Evolutionary conservation across 2,329 filamentous ascomycete genomes (phyloP).

Genomic region (Daldinia sp.): DNA sequence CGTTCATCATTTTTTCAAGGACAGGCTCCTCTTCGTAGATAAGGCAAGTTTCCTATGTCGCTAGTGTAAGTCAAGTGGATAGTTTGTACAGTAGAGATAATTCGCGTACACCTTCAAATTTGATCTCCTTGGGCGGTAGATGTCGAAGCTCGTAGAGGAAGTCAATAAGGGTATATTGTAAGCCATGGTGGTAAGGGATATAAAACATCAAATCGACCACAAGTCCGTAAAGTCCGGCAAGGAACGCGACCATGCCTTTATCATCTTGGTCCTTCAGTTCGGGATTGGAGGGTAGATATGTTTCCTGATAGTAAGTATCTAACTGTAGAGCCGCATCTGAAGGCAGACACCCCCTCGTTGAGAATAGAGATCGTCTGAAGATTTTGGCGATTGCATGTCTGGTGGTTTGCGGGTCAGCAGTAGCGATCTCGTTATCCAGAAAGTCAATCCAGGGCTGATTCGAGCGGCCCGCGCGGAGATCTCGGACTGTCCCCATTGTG

Average conservation of each 20-base stretch:
- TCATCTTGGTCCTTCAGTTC: constrained; percentile 5
- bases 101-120: constrained; percentile 5
- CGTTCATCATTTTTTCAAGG: constrained; percentile 6
- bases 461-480: constrained; percentile 1
- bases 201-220: constrained; percentile 2
- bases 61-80: background rate
- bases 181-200: constrained; percentile 15
- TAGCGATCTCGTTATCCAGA: constrained; percentile 10
- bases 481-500: constrained; percentile 12
- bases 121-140: constrained; percentile 1
- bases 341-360: background rate
- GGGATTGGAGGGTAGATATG: constrained; percentile 6
- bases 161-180: constrained; percentile 16
- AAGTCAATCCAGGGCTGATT: constrained; percentile 12
- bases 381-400: constrained; percentile 8
- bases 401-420: background rate
- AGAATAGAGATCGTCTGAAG: constrained; percentile 13
- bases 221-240: constrained; percentile 10
- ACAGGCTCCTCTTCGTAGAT: constrained; percentile 14
- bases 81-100: background rate
- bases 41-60: background rate
- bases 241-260: constrained; percentile 10
- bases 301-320: constrained; percentile 16
- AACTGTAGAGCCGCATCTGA: constrained; percentile 12
- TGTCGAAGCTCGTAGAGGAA: constrained; percentile 12